Conservation (phyloP, 2,329 filamentous ascomycete species). For the Ceratocystis smalleyi region DNA sequence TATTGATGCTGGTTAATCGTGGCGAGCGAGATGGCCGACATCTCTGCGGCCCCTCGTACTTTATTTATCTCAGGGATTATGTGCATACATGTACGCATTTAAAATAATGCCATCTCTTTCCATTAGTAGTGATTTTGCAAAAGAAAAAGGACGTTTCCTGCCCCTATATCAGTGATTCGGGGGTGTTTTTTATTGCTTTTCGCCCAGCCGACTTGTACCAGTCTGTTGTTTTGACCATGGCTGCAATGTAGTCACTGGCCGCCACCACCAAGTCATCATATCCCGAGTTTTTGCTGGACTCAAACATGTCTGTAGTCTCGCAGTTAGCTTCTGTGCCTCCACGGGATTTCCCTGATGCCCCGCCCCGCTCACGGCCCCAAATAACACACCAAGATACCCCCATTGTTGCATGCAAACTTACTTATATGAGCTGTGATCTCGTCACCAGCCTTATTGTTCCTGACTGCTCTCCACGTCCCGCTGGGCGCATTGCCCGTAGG, state of each 20-base stretch:
- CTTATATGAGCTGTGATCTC: slow-evolving; percentile 69
- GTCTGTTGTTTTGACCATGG: slow-evolving; percentile 43
- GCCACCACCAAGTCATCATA: slow-evolving; percentile 52
- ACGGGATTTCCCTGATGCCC: background rate
- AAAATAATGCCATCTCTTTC: background rate
- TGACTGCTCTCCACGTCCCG: slow-evolving; percentile 49
- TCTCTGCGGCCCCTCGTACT: background rate
- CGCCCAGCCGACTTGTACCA: slow-evolving; percentile 47
- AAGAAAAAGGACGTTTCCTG: background rate
- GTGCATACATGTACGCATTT: too few species aligned
- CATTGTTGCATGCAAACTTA: slow-evolving; percentile 24
- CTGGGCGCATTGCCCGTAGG: slow-evolving; percentile 39
- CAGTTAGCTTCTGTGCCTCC: background rate
- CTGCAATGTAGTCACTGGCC: slow-evolving; percentile 47
- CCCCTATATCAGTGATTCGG: slow-evolving; percentile 10
- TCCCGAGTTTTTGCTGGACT: slow-evolving; percentile 53
- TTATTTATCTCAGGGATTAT: too few species aligned
- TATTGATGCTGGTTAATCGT: background rate
- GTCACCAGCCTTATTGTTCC: slow-evolving; percentile 66
- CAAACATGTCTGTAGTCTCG: slow-evolving; percentile 48
- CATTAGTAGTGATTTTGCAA: background rate
- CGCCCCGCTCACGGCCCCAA: background rate
- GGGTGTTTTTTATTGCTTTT: slow-evolving; percentile 22
- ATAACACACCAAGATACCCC: background rate
- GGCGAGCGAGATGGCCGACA: background rate